phyloP scores from a whole-genome alignment of 495 filamentous ascomycete species.

The Penicillium flavigenum region DNA sequence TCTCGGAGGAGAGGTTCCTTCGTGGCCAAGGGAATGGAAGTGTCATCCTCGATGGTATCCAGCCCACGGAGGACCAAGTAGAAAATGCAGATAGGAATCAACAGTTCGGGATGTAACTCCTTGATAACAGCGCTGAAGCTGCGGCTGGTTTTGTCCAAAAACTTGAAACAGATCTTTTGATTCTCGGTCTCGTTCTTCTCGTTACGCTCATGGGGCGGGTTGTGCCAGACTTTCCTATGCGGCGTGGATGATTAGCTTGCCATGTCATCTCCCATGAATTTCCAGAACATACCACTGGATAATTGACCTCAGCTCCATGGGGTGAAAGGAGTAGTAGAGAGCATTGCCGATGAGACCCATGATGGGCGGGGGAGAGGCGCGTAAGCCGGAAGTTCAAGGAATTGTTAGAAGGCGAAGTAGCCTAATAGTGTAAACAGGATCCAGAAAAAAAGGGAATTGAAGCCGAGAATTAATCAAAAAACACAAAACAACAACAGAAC shows the following conservation, averaged over 20 bases:
- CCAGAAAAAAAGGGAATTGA: not conserved
- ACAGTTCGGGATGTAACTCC: conserved; percentile 89
- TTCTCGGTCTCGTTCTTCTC: conserved; percentile 68
- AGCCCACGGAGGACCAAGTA: conserved; percentile 87
- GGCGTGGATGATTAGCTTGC: conserved; percentile 2
- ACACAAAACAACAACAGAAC: conserved; percentile 1
- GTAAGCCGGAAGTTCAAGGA: conserved; percentile 4
- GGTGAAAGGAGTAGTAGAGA: conserved; percentile 76
- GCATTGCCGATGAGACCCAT: conserved; percentile 58
- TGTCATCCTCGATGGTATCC: conserved; percentile 98
- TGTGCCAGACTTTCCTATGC: conserved; percentile 92
- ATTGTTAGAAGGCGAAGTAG: not conserved
- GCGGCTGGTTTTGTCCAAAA: conserved; percentile 84
- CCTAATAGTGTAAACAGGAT: not conserved
- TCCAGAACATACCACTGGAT: conserved; percentile 75
- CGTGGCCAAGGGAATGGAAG: conserved; percentile 74
- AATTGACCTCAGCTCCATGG: conserved; percentile 75
- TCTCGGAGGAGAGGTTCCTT: conserved; percentile 86
- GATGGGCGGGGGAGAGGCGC: conserved; percentile 23
- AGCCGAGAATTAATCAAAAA: conserved; percentile 1
- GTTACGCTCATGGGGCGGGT: conserved; percentile 83
- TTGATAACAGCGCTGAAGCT: conserved; percentile 93
- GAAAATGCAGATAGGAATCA: conserved; percentile 88
- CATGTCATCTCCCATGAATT: not conserved
- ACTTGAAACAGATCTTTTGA: conserved; percentile 77